A percentile compares a stretch with the other conserved stretches of the same genome.
Conservation (phyloP, 2,329 filamentous ascomycete species). For the Fusarium kyushuense region DNA sequence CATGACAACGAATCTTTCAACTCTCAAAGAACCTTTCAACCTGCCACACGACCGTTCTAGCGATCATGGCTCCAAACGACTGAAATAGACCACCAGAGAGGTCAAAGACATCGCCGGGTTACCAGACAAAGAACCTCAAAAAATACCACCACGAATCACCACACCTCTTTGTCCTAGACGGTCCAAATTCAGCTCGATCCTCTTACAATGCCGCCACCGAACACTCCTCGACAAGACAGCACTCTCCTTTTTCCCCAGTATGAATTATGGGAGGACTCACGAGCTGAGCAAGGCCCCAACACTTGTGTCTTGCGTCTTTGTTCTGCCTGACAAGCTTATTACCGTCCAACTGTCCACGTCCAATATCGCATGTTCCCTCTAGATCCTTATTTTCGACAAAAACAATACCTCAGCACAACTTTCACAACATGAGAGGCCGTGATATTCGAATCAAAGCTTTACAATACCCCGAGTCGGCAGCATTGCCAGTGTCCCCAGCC, state of each 20-base stretch:
- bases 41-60: constrained; percentile 2
- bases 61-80: constrained; percentile 5
- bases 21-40: constrained; percentile 31
- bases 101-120: not conserved
- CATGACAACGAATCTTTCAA: constrained; percentile 12
- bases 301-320: constrained; percentile 32
- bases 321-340: constrained; percentile 40
- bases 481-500: not conserved
- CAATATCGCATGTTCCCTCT: not conserved
- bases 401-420: constrained; percentile 5
- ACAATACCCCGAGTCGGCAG: not conserved
- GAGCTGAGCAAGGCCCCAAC: not conserved
- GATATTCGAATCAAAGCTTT: not conserved
- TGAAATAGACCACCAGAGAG: constrained; percentile 20
- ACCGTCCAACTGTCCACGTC: constrained; percentile 21
- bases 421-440: constrained; percentile 23
- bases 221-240: constrained; percentile 5
- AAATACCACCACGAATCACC: constrained; percentile 21
- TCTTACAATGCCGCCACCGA: constrained; percentile 30
- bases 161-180: constrained; percentile 27
- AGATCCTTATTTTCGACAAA: not conserved
- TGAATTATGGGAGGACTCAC: constrained; percentile 2
- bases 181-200: constrained; percentile 20
- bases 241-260: constrained; percentile 5
- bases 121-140: constrained; percentile 38